Base-by-base conservation (phyloP, 2,329 filamentous ascomycete species). In the Leptographium lundbergii region DNA sequence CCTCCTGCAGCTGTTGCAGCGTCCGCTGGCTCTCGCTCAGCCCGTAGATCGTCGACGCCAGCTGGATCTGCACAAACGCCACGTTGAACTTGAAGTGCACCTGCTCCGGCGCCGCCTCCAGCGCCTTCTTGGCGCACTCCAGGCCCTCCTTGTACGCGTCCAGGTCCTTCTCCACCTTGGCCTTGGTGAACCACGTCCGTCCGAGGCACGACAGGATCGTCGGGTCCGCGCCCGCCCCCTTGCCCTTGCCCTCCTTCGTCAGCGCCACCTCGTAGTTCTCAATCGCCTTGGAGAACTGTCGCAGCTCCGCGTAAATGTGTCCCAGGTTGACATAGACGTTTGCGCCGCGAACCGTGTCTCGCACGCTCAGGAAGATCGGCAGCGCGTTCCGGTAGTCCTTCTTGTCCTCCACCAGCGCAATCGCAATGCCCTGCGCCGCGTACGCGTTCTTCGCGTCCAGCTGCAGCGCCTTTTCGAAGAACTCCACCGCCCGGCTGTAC, bases 21-120 rank as follows among this genome's bases (percentile, higher is more conserved):
- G 87, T 88, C 56, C 91, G 85, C 68, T 91, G 85, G 6, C 82
- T 81, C 69, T 96, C 89, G 6, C 82, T 78, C 58, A 96, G 77
- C 42, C 76, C 78, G 71, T 90, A 86, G 58, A 96, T 84, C 34
- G 88, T 82, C 53, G 87, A 87, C 24, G 92, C 92, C 58, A 97
- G 85, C 70, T 96, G 91, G 63, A 96, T 95, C 69, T 97, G 94
- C 32, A 97, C 89, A 68, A 96, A 99, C 0, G 94, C 94, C 32
- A 99, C 89, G 68, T 99, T 99, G 80, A 99, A 99, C 70, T 94
- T 90, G 71, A 94, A 89, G 72, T 96, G 90, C 34, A 91, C 80
- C 66, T 95, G 89, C 5, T 94, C 88, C 0, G 91, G 88, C 1
- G 88, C 85, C 58, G 88, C 81, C 59, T 84, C 81, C 22, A 95